Evolutionary conservation across 2,329 filamentous ascomycete genomes (phyloP).

Genomic region (Hypocrella siamensis): DNA sequence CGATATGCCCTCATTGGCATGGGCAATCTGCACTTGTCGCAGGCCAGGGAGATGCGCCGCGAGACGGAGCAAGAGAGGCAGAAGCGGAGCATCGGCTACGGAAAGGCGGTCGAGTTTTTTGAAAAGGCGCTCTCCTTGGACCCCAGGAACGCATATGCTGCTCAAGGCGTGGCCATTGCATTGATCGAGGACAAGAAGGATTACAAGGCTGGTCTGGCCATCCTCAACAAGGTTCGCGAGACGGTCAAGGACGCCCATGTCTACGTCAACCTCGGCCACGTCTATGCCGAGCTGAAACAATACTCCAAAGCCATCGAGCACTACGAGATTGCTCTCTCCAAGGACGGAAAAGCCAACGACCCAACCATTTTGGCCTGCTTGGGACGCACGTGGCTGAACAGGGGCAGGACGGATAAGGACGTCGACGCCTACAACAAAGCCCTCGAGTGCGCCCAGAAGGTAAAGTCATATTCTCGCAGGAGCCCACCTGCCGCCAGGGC

Average conservation of each 20-base stretch:
- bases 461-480: constrained; percentile 10
- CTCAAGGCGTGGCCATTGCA: constrained; percentile 89
- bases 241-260: constrained; percentile 79
- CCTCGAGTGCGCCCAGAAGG: constrained; percentile 47
- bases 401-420: constrained; percentile 49
- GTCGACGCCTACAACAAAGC: constrained; percentile 41
- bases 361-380: constrained; percentile 70
- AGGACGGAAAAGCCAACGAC: constrained; percentile 59
- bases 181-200: constrained; percentile 92
- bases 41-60: constrained; percentile 86
- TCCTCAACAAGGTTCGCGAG: constrained; percentile 82
- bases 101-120: constrained; percentile 92
- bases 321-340: constrained; percentile 74
- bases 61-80: constrained; percentile 82
- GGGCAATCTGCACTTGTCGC: constrained; percentile 80
- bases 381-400: constrained; percentile 73
- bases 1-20: constrained; percentile 92
- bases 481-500: neutral
- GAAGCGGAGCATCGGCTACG: constrained; percentile 74
- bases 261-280: constrained; percentile 84
- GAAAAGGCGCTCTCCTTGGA: constrained; percentile 95
- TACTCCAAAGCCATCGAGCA: constrained; percentile 85
- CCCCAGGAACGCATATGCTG: constrained; percentile 86
- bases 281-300: constrained; percentile 80
- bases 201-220: constrained; percentile 62